Conservation (phyloP, 2,329 filamentous ascomycete species). For the Fusarium nelsonii region DNA sequence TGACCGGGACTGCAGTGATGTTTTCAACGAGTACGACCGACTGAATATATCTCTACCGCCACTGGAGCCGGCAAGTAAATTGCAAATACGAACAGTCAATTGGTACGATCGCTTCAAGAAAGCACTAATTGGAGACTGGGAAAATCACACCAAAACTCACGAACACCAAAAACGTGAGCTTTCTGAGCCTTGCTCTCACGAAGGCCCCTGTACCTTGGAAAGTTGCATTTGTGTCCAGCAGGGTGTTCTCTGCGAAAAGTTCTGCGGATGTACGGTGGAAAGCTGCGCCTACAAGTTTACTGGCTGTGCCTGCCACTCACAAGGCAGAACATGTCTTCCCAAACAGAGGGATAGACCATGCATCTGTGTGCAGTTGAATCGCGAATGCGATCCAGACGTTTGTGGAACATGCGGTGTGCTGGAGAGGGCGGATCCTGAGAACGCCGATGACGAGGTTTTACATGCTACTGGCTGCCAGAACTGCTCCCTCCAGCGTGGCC, state of each 20-base stretch:
- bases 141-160: constrained; percentile 66
- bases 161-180: constrained; percentile 68
- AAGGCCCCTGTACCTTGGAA: constrained; percentile 71
- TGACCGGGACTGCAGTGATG: constrained; percentile 65
- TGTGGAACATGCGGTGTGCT: constrained; percentile 77
- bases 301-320: constrained; percentile 72
- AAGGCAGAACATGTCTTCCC: constrained; percentile 69
- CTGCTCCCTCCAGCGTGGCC: constrained; percentile 75
- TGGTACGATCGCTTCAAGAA: constrained; percentile 71
- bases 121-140: constrained; percentile 66
- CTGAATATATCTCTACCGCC: constrained; percentile 46
- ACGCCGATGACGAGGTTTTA: constrained; percentile 69
- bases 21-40: constrained; percentile 53
- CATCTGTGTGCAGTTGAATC: constrained; percentile 77
- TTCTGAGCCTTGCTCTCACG: constrained; percentile 76
- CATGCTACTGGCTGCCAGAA: constrained; percentile 76
- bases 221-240: constrained; percentile 73
- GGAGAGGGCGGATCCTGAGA: constrained; percentile 76
- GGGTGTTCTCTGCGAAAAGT: constrained; percentile 77
- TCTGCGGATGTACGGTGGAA: constrained; percentile 72
- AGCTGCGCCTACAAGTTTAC: constrained; percentile 73
- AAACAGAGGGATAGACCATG: constrained; percentile 72
- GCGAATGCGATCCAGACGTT: constrained; percentile 84
- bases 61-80: constrained; percentile 46
- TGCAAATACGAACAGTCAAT: constrained; percentile 59